Conservation (phyloP, 2,329 filamentous ascomycete genomes). For the Sporothrix schenckii region DNA sequence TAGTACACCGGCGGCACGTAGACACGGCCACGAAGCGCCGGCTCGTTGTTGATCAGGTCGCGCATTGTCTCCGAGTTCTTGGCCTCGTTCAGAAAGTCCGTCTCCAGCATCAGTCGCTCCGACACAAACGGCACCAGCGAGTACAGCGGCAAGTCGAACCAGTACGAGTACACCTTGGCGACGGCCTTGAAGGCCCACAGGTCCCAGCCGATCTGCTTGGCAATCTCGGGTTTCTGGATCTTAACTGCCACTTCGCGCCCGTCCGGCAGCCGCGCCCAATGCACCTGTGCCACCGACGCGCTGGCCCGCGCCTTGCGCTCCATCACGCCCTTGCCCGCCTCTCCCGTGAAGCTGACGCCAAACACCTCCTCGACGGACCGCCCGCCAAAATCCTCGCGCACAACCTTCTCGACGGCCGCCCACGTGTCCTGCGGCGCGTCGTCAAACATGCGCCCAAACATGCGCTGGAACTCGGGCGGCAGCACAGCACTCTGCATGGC, state of each 20-base stretch:
- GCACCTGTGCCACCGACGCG: slow-evolving; percentile 94
- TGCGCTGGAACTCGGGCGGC: slow-evolving; percentile 91
- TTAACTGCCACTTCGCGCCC: slow-evolving; percentile 93
- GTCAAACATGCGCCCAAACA: slow-evolving; percentile 97
- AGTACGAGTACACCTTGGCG: slow-evolving; percentile 77
- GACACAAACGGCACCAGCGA: slow-evolving; percentile 89
- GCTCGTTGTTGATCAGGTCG: slow-evolving; percentile 71
- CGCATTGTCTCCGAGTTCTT: slow-evolving; percentile 86
- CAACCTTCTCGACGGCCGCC: slow-evolving; percentile 81
- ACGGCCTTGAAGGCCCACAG: slow-evolving; percentile 94
- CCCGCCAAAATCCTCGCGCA: slow-evolving; percentile 84
- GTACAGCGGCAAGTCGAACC: slow-evolving; percentile 93
- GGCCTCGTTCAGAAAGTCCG: slow-evolving; percentile 91
- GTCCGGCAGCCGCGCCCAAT: slow-evolving; percentile 85
- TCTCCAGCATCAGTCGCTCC: slow-evolving; percentile 89
- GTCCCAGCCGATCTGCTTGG: slow-evolving; percentile 89
- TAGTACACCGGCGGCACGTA: slow-evolving; percentile 86
- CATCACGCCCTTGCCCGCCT: slow-evolving; percentile 61
- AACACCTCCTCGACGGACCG: slow-evolving; percentile 87
- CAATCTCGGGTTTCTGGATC: slow-evolving; percentile 94
- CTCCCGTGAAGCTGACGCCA: slow-evolving; percentile 77
- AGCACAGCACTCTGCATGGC: slow-evolving; percentile 96
- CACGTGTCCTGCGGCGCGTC: slow-evolving; percentile 93
- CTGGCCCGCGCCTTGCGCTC: slow-evolving; percentile 67
- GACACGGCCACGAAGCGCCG: slow-evolving; percentile 74